Percentiles rank a stretch among this genome's conserved stretches.
These are phyloP conservation scores for Leccinum variicolor DNA, from an alignment of 768 basidiomycete species.

Conservation along the genomic window DNA sequence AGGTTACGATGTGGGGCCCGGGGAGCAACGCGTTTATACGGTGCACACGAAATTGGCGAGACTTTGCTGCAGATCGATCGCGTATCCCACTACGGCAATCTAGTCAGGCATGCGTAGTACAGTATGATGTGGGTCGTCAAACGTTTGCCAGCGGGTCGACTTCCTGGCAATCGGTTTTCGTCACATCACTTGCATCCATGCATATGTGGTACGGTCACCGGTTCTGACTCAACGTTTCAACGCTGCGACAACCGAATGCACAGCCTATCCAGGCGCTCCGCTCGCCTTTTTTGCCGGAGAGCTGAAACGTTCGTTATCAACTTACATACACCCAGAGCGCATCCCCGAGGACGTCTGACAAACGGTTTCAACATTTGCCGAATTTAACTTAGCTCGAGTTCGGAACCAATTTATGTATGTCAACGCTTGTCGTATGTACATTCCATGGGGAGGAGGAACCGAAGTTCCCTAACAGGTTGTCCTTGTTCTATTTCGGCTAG, in stretches of 20 bases:
- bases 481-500: neutral
- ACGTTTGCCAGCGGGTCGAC: neutral
- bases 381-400: neutral
- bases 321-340: neutral
- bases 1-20: neutral
- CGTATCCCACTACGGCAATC: neutral
- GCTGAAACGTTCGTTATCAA: neutral
- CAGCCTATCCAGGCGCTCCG: neutral
- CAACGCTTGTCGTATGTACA: slow-evolving; percentile 8
- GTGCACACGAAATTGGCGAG: neutral
- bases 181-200: neutral
- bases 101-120: neutral
- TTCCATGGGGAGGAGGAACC: neutral
- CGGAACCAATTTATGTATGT: slow-evolving; percentile 4
- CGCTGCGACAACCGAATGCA: slow-evolving; percentile 2
- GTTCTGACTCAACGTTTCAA: neutral
- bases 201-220: neutral
- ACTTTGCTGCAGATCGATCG: neutral
- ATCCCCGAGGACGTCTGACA: neutral
- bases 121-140: neutral
- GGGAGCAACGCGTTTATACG: neutral
- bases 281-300: neutral
- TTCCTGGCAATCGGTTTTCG: neutral
- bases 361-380: neutral
- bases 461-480: neutral